Evolutionary conservation across 345 rosid genomes (phyloP).

Genomic region (Camelina neglecta): DNA sequence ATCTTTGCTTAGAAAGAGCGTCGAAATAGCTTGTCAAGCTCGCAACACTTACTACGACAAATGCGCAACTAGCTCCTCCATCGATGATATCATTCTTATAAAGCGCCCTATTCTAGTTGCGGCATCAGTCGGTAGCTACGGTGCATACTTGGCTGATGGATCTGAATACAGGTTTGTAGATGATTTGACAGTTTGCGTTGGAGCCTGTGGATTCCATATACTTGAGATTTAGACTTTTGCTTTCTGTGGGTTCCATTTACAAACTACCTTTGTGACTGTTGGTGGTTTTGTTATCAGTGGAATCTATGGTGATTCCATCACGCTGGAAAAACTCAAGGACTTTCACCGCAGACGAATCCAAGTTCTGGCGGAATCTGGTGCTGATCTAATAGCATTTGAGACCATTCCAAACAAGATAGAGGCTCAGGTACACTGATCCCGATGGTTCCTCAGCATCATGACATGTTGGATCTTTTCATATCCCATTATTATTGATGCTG

Average conservation of each 20-base stretch:
- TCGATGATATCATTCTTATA: slow-evolving; percentile 50
- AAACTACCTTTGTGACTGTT: slow-evolving; percentile 2
- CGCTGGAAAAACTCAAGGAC: slow-evolving; percentile 60
- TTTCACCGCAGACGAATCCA: slow-evolving; percentile 80
- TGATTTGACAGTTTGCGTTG: not conserved
- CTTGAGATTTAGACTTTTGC: not conserved
- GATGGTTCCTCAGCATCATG: not conserved
- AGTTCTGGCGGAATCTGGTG: slow-evolving; percentile 66
- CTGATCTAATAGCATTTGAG: slow-evolving; percentile 84
- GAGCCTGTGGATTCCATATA: not conserved
- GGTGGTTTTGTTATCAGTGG: slow-evolving; percentile 54
- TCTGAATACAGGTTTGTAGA: slow-evolving; percentile 74
- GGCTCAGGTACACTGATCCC: slow-evolving; percentile 64
- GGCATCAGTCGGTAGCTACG: slow-evolving; percentile 88
- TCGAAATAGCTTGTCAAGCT: slow-evolving; percentile 74
- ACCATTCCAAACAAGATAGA: slow-evolving; percentile 82
- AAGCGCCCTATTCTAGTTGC: slow-evolving; percentile 68
- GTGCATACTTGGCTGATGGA: slow-evolving; percentile 89
- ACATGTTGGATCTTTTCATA: not conserved
- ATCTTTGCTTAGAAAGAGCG: slow-evolving; percentile 66
- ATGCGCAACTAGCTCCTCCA: slow-evolving; percentile 49
- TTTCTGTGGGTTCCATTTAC: not conserved
- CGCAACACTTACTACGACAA: slow-evolving; percentile 55
- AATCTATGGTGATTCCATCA: slow-evolving; percentile 62
- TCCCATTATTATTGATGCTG: not conserved